A percentile compares a stretch with the other conserved stretches of the same genome.
Evolutionary conservation across 495 filamentous ascomycete species (phyloP).

Genomic region (Acidomyces sp.): DNA sequence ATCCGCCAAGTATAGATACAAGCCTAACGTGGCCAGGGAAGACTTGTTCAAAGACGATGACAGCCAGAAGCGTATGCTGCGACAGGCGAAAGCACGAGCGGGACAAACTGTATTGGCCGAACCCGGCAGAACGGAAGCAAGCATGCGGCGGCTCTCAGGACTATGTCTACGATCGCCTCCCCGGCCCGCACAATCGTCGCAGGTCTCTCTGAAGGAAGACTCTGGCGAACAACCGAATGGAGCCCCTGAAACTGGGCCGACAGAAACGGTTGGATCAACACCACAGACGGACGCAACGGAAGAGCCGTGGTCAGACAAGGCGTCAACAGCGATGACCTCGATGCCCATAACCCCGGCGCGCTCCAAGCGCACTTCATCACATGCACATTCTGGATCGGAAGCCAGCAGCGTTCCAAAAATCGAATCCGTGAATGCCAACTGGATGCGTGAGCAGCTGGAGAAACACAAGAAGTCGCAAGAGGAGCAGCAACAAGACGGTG

Average conservation of each 20-base stretch:
- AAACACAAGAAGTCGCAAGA: slow-evolving; percentile 19
- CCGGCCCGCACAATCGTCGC: background rate
- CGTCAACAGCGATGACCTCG: slow-evolving; percentile 29
- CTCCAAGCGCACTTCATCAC: slow-evolving; percentile 27
- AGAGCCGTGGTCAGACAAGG: slow-evolving; percentile 11
- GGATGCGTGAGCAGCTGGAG: slow-evolving; percentile 27
- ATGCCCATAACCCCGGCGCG: slow-evolving; percentile 23
- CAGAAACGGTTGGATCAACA: slow-evolving; percentile 21
- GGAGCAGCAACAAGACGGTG: slow-evolving; percentile 10
- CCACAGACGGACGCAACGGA: slow-evolving; percentile 27
- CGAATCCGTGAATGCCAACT: slow-evolving; percentile 22
- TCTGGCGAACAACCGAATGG: slow-evolving; percentile 13
- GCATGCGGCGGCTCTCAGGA: background rate
- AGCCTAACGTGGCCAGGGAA: background rate
- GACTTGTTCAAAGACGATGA: slow-evolving; percentile 2
- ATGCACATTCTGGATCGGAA: slow-evolving; percentile 10
- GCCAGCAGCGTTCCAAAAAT: slow-evolving; percentile 14
- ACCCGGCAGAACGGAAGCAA: background rate
- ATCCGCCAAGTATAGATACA: slow-evolving; percentile 6
- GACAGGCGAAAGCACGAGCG: too few species aligned
- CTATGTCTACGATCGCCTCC: slow-evolving; percentile 4
- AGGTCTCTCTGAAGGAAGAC: slow-evolving; percentile 9
- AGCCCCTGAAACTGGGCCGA: slow-evolving; percentile 18
- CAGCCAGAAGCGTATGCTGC: background rate
- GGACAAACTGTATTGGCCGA: background rate